A percentile compares a stretch with the other conserved stretches of the same genome.
These are phyloP conservation scores for Annulohypoxylon truncatum DNA, from an alignment of 2,329 filamentous ascomycete genomes.

Conservation along the genomic window DNA sequence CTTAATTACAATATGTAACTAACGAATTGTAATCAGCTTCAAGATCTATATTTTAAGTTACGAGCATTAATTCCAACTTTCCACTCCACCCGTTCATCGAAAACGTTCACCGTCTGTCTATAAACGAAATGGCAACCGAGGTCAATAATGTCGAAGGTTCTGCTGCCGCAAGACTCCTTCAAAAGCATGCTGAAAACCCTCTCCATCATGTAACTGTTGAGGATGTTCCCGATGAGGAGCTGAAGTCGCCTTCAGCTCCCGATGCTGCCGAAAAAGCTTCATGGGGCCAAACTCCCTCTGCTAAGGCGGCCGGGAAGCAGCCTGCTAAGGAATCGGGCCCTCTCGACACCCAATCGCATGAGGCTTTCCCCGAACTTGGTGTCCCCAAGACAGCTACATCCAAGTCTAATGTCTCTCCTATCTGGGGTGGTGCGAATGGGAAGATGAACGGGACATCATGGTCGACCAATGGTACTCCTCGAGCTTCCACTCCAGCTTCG, in stretches of 20 bases:
- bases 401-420: conserved; percentile 71
- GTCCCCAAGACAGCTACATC: conserved; percentile 68
- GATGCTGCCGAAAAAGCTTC: conserved; percentile 57
- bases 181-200: conserved; percentile 67
- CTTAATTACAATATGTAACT: conserved; percentile 6
- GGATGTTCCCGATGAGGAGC: conserved; percentile 83
- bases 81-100: conserved; percentile 29
- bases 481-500: conserved; percentile 72
- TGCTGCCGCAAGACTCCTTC: conserved; percentile 71
- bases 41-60: conserved; percentile 26
- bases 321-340: conserved; percentile 63
- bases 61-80: conserved; percentile 27
- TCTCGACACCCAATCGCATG: conserved; percentile 87
- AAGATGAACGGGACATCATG: conserved; percentile 65
- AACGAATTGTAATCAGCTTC: conserved; percentile 16
- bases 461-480: conserved; percentile 66
- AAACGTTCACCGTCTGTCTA: conserved; percentile 20
- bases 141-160: conserved; percentile 58
- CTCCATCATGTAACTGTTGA: conserved; percentile 78
- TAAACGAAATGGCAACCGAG: conserved; percentile 58
- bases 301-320: conserved; percentile 77
- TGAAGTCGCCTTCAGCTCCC: conserved; percentile 66
- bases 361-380: conserved; percentile 93
- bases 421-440: conserved; percentile 75
- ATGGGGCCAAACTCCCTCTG: conserved; percentile 63